These are phyloP conservation scores for Crithidia expoeki DNA, from an alignment of 208 protist genomes.

Conservation along the genomic window DNA sequence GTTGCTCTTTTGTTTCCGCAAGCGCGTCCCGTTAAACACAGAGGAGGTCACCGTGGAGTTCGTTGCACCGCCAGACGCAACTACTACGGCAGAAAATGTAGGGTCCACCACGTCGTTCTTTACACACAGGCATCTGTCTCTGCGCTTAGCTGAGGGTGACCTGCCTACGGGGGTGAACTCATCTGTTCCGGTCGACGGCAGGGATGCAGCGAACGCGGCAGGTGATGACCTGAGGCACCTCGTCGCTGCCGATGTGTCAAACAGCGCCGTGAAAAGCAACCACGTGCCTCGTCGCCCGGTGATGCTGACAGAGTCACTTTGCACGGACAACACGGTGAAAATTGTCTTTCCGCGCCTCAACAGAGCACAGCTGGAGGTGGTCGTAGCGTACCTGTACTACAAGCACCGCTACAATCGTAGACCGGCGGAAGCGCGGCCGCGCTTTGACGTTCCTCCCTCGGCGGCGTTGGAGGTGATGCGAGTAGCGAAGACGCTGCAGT, in stretches of 20 bases:
- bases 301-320: slow-evolving; percentile 35
- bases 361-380: slow-evolving; percentile 56
- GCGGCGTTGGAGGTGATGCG: slow-evolving; percentile 82
- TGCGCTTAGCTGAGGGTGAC: not conserved
- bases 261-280: too few relatives aligned
- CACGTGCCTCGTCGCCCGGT: slow-evolving; percentile 21
- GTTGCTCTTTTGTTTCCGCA: slow-evolving; percentile 57
- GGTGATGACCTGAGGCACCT: not conserved
- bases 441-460: slow-evolving; percentile 57
- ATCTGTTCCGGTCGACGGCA: too few relatives aligned
- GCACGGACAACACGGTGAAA: slow-evolving; percentile 41
- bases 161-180: too few relatives aligned
- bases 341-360: slow-evolving; percentile 61
- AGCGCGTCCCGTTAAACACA: slow-evolving; percentile 38
- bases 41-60: slow-evolving; percentile 45
- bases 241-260: not conserved
- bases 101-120: not conserved
- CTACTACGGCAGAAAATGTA: not conserved
- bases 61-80: not conserved
- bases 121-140: not conserved
- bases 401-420: slow-evolving; percentile 82
- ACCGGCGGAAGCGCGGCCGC: slow-evolving; percentile 44
- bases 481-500: slow-evolving; percentile 70
- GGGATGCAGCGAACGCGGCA: not conserved
- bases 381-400: slow-evolving; percentile 86